These are phyloP conservation scores for Collybiopsis confluens DNA, from an alignment of 768 basidiomycete species.

Conservation along the genomic window DNA sequence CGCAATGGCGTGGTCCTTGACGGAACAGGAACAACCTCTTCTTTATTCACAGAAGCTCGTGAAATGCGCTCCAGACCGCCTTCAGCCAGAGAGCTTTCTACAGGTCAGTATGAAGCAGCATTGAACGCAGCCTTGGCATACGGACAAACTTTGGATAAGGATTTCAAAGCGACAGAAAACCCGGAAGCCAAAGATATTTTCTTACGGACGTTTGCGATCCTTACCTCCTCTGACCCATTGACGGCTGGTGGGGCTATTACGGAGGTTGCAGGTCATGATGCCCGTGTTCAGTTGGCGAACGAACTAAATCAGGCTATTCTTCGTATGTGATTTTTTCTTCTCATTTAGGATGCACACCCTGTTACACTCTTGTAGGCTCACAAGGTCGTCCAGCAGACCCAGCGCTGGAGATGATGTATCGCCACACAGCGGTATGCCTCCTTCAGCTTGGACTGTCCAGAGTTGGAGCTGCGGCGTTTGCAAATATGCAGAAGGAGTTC, in stretches of 20 bases:
- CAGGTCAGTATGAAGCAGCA: constrained; percentile 47
- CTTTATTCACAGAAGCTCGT: too few relatives aligned
- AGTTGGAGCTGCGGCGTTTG: constrained; percentile 75
- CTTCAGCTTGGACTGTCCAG: constrained; percentile 70
- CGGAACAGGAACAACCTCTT: too few relatives aligned
- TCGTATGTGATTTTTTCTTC: constrained; percentile 41
- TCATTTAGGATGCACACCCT: not conserved
- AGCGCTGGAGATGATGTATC: constrained; percentile 71
- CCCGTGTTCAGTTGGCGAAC: constrained; percentile 61
- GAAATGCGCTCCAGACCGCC: constrained; percentile 10
- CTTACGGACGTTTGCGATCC: constrained; percentile 72
- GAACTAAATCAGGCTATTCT: constrained; percentile 82
- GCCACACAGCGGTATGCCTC: constrained; percentile 67
- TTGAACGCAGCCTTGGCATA: constrained; percentile 68
- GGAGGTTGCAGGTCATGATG: constrained; percentile 64
- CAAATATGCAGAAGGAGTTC: constrained; percentile 74
- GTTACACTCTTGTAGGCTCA: constrained; percentile 47
- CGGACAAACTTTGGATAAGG: constrained; percentile 64
- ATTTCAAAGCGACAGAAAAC: constrained; percentile 62
- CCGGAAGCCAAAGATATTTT: constrained; percentile 63
- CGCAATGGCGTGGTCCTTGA: constrained; percentile 8
- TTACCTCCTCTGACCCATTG: constrained; percentile 75
- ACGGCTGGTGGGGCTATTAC: constrained; percentile 62
- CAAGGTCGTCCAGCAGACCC: constrained; percentile 71
- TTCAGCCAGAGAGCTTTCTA: constrained; percentile 4